Evolutionary conservation across 169 alveolate species (phyloP).

Genomic region (Plasmodium reichenowi): DNA sequence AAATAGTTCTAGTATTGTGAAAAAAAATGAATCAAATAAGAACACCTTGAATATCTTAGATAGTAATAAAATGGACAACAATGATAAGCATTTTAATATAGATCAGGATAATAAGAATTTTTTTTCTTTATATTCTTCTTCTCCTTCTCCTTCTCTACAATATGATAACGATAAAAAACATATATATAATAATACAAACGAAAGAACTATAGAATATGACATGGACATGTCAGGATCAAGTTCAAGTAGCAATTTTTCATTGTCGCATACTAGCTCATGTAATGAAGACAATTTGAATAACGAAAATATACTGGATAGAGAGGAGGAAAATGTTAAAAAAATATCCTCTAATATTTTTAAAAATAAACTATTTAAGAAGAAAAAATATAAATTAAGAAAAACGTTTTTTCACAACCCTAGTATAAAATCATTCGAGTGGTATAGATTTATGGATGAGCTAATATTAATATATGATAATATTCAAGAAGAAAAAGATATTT

Average conservation of each 20-base stretch:
- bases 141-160: background rate
- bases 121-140: background rate
- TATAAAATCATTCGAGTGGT: conserved; percentile 66
- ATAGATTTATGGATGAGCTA: conserved; percentile 57
- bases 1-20: background rate
- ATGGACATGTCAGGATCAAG: background rate
- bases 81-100: background rate
- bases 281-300: background rate
- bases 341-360: background rate
- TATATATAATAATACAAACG: background rate
- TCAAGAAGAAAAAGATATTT: conserved; percentile 31
- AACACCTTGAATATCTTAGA: background rate
- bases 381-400: conserved; percentile 42
- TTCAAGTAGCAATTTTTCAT: conserved; percentile 14
- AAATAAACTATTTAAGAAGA: conserved; percentile 10
- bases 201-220: background rate
- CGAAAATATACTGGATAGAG: background rate
- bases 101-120: background rate
- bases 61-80: background rate
- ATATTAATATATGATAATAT: conserved; percentile 18
- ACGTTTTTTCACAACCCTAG: conserved; percentile 39
- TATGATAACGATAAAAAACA: background rate
- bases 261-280: background rate
- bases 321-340: background rate
- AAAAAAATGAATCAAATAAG: background rate